Percentiles rank a stretch among this genome's conserved stretches.
These are phyloP conservation scores for Pichia thaimueangensis DNA, from an alignment of 805 yeast species.

Conservation along the genomic window DNA sequence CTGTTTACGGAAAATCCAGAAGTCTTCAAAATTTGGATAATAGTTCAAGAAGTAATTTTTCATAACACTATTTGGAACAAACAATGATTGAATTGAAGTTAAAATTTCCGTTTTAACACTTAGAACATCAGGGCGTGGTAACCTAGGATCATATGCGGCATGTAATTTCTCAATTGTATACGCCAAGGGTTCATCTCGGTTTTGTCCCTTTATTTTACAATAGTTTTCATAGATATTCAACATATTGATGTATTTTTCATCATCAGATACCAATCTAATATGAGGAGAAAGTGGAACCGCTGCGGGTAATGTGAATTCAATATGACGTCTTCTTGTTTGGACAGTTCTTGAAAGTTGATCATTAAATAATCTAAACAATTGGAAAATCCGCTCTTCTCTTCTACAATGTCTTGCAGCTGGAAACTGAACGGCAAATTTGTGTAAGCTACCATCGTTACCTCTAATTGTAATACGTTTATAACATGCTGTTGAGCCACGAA, in stretches of 20 bases:
- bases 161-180: constrained; percentile 79
- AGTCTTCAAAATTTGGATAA: constrained; percentile 80
- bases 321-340: constrained; percentile 79
- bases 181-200: constrained; percentile 85
- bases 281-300: constrained; percentile 95
- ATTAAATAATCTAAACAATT: constrained; percentile 82
- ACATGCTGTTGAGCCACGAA: constrained; percentile 86
- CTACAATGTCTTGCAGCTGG: constrained; percentile 98
- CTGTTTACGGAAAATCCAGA: constrained; percentile 95
- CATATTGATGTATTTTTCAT: constrained; percentile 61
- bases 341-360: constrained; percentile 73
- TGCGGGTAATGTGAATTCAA: constrained; percentile 79
- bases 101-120: constrained; percentile 88
- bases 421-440: constrained; percentile 91
- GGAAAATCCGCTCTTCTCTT: constrained; percentile 92
- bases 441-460: constrained; percentile 89
- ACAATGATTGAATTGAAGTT: constrained; percentile 78
- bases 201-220: constrained; percentile 65
- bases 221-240: constrained; percentile 85
- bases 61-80: constrained; percentile 80
- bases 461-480: constrained; percentile 83
- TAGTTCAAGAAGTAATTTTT: constrained; percentile 66
- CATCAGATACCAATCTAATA: constrained; percentile 83
- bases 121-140: constrained; percentile 87
- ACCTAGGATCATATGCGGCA: constrained; percentile 87